phyloP scores from a whole-genome alignment of 2,329 filamentous ascomycete genomes.

The Sphaceloma murrayae region DNA sequence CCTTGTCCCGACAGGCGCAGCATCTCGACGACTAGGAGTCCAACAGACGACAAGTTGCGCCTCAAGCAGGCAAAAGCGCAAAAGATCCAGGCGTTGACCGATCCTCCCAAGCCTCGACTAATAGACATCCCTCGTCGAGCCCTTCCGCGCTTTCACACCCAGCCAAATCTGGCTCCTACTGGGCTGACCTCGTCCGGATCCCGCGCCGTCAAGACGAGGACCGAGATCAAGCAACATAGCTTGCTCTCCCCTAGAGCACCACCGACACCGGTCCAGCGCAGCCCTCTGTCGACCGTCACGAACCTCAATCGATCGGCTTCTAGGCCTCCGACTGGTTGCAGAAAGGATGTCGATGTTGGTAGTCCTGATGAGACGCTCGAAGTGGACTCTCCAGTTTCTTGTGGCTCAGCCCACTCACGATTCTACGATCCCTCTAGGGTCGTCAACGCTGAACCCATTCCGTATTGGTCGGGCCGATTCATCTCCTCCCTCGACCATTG shows the following conservation, averaged over 20 bases:
- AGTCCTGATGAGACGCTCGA: no score
- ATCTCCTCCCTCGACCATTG: constrained; percentile 48
- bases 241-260: constrained; percentile 6
- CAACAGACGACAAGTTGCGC: constrained; percentile 14
- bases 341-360: no score
- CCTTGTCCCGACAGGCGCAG: constrained; percentile 23
- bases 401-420: no score
- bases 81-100: constrained; percentile 25
- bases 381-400: no score
- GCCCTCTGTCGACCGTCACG: constrained; percentile 2
- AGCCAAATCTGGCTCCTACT: not conserved
- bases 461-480: constrained; percentile 57
- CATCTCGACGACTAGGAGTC: constrained; percentile 16
- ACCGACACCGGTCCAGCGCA: constrained; percentile 8
- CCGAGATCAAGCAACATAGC: constrained; percentile 12
- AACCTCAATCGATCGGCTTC: not conserved
- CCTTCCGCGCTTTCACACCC: not conserved
- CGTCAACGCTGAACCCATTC: constrained; percentile 29
- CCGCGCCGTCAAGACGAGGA: not conserved
- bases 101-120: constrained; percentile 25
- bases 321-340: no score
- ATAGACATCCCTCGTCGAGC: constrained; percentile 20
- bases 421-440: constrained; percentile 17
- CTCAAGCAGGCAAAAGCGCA: constrained; percentile 25
- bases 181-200: not conserved